Evolutionary conservation across 345 rosid species (phyloP), one percentile per base, ranked within the genome.

Genomic region (Euphorbia lathyris): DNA sequence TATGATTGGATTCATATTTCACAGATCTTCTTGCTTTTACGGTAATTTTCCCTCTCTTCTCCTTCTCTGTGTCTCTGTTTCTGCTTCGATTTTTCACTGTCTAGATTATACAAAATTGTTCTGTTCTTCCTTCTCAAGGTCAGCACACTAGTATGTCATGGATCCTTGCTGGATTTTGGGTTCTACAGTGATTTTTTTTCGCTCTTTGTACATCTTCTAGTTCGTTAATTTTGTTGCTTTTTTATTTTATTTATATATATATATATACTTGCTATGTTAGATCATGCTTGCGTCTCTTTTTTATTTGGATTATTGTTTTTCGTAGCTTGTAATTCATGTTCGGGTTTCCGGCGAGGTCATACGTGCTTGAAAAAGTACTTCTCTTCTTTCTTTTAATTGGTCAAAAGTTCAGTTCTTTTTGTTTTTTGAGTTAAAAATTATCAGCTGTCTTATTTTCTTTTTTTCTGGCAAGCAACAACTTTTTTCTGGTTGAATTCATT

Each of bases 21-120:
- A 55, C 69, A 64, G 81, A 79, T 76, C 75, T 66, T 68, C 63
- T 72, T 38, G n/a, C 36, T 58, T 32, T 55, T 71, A 17, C 25
- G 58, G 86, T 88, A 77, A 83, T 79, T 79, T 25, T 25, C 66
- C 53, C 64, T 62, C n/a, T 45, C 59, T n/a, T 65, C 43, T 29
- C 14, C 48, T 23, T 26, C 34, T 29, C 19, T 72, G 61, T 52
- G 60, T 69, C 42, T 58, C 27, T 17, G 29, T 76, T 32, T 61
- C 29, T 48, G 17, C 72, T n/a, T n/a, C n/a, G n/a, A n/a, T 25
- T 68, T 53, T 67, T 32, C 19, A 20, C 22, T 13, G 45, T 36
- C 51, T 16, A 42, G 60, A 58, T 30, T 16, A 9, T 30, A 13
- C 23, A 26, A 59, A 19, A 61, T 51, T 53, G 58, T 52, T 51